Base-by-base conservation (phyloP, 768 basidiomycete genomes). In the Thelephora aurantiotincta region DNA sequence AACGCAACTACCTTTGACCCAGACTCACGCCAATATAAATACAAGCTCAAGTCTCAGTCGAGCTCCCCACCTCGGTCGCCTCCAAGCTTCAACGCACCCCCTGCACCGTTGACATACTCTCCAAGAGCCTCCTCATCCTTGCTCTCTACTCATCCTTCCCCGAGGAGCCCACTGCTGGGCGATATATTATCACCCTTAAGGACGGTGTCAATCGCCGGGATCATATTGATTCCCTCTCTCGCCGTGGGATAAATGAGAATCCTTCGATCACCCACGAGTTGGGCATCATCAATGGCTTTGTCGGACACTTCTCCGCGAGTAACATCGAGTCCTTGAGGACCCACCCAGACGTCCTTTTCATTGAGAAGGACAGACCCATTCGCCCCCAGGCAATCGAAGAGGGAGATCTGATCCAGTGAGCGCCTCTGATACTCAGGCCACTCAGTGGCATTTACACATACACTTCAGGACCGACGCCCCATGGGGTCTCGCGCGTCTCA, bases 111-210 rank as follows among this genome's bases (percentile, higher is more conserved):
- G 38, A 18, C 38, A 9, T 41, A 9, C 14, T 41, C 38, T 22
- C 38, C 12, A 5, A 41, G 18, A 22, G 9, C 16, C 38, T 41
- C 38, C 9, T 41, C 38, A 41, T 18, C 18, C 38, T 41, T 14
- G 38, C 38, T 41, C 38, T 41, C 38, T 41, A 11, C 22, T n/a
- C n/a, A 14, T 41, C 14, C 18, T 22, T 14, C 38, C 38, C 38
- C 6, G 14, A 14, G 7, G 38, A 22, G 7, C 38, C 3, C 16
- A 14, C 14, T 22, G 38, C 38, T 14, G 12, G 22, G 11, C 16
- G 38, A 18, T 58, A 56, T 48, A 58, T 58, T 44, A 53, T 59
- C 48, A 51, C 48, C 36, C 52, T 59, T 42, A 56, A 56, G 53
- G 44, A 43, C 18, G 52, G 46, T 35, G 52, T 51, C 41, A 45